Base-by-base conservation (phyloP, 306 rosid species). In the Malus orientalis region DNA sequence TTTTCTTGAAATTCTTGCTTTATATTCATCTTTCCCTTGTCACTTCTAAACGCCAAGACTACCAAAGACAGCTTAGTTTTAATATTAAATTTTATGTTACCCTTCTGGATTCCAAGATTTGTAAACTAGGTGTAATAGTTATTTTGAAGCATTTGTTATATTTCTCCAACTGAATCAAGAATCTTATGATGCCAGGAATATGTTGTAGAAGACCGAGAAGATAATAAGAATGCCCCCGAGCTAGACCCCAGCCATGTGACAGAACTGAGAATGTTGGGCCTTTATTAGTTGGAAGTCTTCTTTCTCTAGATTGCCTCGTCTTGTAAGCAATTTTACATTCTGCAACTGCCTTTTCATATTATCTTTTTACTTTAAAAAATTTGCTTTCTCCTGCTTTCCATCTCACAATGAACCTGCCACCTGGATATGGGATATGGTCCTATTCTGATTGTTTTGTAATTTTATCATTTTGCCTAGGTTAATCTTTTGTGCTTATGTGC, bases 241-340 rank as follows among this genome's bases (percentile, higher is more conserved):
- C 97, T 96, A 23, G 97, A 96, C 69, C 96, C 97, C 49, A 88
- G 89, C 74, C 98, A 96, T 78, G 89, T 96, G 78, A 87, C 92
- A 53, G 99, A 96, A 79, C 91, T 96, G 54, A 92, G 88, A 86
- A 91, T 96, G 97, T 85, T 96, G 85, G 99, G 98, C 78, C 99
- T 96, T 69, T 96, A 87, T 84, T 96, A 85, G 85, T 70, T 86
- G 86, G 83, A 82, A 67, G 74, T 63, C 38, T 71, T 27, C 20
- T n/a, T 77, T 74, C 57, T 64, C 55, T 57, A 9, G 5, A 30
- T 63, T 80, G 32, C 75, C 54, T 75, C 49, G 42, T 69, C 60
- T 47, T 80, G 85, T 78, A 81, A 74, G 82, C 32, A 49, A 3
- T 75, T 44, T 57, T 27, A 62, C 59, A 42, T 58, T 58, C 65